phyloP scores from a whole-genome alignment of 371 early-diverging fungal species.

The Encephalitozoon hellem region DNA sequence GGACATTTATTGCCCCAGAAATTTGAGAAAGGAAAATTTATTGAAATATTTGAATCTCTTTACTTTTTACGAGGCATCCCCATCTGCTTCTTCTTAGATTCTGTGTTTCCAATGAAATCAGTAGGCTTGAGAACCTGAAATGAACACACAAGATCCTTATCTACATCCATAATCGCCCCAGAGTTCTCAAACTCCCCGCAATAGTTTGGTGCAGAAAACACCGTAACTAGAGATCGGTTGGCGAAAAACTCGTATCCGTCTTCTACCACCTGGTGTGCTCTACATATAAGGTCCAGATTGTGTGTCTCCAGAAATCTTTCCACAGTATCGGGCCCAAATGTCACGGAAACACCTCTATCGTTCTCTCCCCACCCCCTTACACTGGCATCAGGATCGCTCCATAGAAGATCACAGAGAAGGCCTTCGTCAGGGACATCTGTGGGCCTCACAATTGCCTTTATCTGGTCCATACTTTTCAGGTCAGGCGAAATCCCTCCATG shows the following conservation, averaged over 20 bases:
- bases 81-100: neutral
- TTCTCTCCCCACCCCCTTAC: conserved; percentile 83
- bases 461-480: conserved; percentile 73
- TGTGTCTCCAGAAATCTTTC: conserved; percentile 70
- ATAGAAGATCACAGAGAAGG: conserved; percentile 66
- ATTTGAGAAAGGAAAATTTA: neutral
- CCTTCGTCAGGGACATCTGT: conserved; percentile 88
- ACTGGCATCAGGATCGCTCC: conserved; percentile 60
- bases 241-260: conserved; percentile 96
- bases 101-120: neutral
- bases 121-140: conserved; percentile 66
- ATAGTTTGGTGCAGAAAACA: conserved; percentile 89
- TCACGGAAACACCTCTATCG: conserved; percentile 76
- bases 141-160: conserved; percentile 80
- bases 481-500: conserved; percentile 91
- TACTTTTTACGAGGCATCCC: conserved; percentile 26
- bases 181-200: conserved; percentile 86
- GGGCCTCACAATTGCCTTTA: conserved; percentile 80
- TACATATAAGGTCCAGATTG: conserved; percentile 74
- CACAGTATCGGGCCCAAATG: conserved; percentile 79
- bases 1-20: neutral
- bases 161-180: conserved; percentile 91
- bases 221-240: conserved; percentile 77
- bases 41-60: neutral
- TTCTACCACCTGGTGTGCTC: conserved; percentile 95